Conservation (phyloP, 257 asterid genomes). For the Osmanthus fragrans region DNA sequence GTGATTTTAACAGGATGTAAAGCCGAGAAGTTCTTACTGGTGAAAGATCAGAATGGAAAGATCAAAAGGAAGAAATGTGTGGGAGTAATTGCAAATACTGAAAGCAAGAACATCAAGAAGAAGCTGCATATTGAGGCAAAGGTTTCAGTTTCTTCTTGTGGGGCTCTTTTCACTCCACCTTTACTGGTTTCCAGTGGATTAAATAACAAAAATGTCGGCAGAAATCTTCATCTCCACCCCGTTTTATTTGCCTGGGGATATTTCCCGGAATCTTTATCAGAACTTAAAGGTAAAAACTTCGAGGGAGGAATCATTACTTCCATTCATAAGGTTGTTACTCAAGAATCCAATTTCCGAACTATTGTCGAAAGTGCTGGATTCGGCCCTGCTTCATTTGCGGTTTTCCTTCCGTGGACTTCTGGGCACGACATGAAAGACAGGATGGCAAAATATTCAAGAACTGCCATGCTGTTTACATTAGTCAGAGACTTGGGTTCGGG, state of each 20-base stretch:
- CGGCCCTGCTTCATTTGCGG: conserved; percentile 49
- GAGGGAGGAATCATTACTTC: conserved; percentile 65
- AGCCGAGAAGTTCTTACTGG: conserved; percentile 51
- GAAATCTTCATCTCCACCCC: conserved; percentile 68
- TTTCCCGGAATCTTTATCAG: conserved; percentile 46
- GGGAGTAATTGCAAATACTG: conserved; percentile 48
- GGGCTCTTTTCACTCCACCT: conserved; percentile 60
- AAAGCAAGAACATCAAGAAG: conserved; percentile 23
- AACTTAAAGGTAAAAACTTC: conserved; percentile 40
- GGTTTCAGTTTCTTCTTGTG: conserved; percentile 55
- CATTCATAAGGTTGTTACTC: conserved; percentile 41
- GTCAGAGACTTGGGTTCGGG: conserved; percentile 49
- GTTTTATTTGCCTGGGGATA: conserved; percentile 62
- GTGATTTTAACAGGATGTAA: conserved; percentile 62
- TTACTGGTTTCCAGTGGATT: conserved; percentile 51
- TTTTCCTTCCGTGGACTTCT: conserved; percentile 49
- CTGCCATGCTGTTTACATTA: conserved; percentile 43
- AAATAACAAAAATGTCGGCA: conserved; percentile 48
- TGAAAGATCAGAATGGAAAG: conserved; percentile 14
- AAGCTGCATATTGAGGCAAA: conserved; percentile 42
- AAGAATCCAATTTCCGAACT: conserved; percentile 35
- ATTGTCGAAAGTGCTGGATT: conserved; percentile 46
- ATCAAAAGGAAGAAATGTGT: conserved; percentile 35
- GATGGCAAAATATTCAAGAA: conserved; percentile 52
- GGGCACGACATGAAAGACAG: conserved; percentile 54